Percentiles rank a stretch among this genome's conserved stretches.
Conservation (phyloP, 768 basidiomycete genomes). For the Suillus discolor region DNA sequence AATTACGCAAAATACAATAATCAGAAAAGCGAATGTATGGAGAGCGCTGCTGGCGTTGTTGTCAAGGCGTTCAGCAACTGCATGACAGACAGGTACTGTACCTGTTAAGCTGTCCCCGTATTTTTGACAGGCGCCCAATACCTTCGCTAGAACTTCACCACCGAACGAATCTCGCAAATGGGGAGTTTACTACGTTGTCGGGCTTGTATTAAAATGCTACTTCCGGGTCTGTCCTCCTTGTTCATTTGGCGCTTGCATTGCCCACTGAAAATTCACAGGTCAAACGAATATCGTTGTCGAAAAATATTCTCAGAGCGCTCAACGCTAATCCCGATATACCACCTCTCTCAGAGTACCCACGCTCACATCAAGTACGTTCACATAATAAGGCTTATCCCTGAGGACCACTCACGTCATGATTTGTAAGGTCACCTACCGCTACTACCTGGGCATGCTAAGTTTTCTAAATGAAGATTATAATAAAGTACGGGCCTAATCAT, state of each 20-base stretch:
- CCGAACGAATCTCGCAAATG: conserved; percentile 78
- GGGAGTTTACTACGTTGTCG: conserved; percentile 93
- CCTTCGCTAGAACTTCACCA: conserved; percentile 56
- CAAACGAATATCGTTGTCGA: conserved; percentile 87
- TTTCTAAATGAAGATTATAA: conserved; percentile 92
- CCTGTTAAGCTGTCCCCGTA: not conserved
- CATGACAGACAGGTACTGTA: conserved; percentile 73
- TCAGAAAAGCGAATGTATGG: conserved; percentile 69
- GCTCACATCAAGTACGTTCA: conserved; percentile 75
- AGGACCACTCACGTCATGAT: conserved; percentile 17
- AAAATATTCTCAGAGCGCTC: conserved; percentile 89
- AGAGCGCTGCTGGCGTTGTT: conserved; percentile 84
- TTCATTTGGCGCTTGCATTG: not conserved
- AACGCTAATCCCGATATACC: conserved; percentile 87
- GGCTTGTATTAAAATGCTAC: conserved; percentile 90
- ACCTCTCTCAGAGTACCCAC: conserved; percentile 71
- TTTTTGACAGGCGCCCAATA: conserved; percentile 4
- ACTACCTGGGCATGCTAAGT: conserved; percentile 93
- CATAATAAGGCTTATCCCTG: conserved; percentile 11
- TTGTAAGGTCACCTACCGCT: conserved; percentile 85
- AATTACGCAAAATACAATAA: conserved; percentile 56
- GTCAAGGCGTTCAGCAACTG: conserved; percentile 90
- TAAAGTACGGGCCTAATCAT: conserved; percentile 51
- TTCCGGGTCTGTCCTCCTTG: conserved; percentile 67
- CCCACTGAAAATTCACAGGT: conserved; percentile 50